Conservation (phyloP, 2,329 filamentous ascomycete species). For the Polytolypa hystricis region DNA sequence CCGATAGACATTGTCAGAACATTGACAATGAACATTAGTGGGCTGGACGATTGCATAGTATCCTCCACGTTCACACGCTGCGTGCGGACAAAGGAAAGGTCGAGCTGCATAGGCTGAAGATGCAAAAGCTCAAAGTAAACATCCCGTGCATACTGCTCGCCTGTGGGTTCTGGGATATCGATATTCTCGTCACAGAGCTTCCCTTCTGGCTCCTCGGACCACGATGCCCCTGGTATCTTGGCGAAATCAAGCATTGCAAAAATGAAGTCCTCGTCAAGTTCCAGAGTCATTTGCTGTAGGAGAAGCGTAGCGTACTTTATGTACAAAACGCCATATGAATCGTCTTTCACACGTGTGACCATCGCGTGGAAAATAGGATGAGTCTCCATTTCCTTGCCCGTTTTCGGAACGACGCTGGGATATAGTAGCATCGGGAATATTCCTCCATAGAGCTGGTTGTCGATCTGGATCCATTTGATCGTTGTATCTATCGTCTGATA, state of each 20-base stretch:
- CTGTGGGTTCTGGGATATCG: conserved; percentile 82
- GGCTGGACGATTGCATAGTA: conserved; percentile 79
- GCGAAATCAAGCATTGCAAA: conserved; percentile 91
- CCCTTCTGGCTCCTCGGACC: conserved; percentile 72
- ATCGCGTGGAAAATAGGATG: conserved; percentile 90
- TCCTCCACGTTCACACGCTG: conserved; percentile 95
- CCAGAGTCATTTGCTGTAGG: conserved; percentile 94
- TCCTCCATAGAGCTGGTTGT: conserved; percentile 95
- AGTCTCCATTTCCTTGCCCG: conserved; percentile 87
- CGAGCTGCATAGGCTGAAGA: conserved; percentile 94
- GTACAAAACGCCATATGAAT: conserved; percentile 94
- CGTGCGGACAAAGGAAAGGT: conserved; percentile 92
- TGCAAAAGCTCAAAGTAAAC: conserved; percentile 97
- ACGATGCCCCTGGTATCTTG: conserved; percentile 81
- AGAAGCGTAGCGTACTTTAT: conserved; percentile 95
- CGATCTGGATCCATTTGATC: conserved; percentile 97
- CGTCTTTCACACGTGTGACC: conserved; percentile 90
- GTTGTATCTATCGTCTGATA: conserved; percentile 86
- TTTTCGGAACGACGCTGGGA: conserved; percentile 94
- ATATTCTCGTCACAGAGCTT: conserved; percentile 80
- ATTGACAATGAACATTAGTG: conserved; percentile 97
- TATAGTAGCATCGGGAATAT: conserved; percentile 97
- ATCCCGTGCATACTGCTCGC: conserved; percentile 75
- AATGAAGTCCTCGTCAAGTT: conserved; percentile 96
- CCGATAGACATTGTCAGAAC: conserved; percentile 98